phyloP scores from a whole-genome alignment of 257 asterid genomes.

The Euphrasia confusa region DNA sequence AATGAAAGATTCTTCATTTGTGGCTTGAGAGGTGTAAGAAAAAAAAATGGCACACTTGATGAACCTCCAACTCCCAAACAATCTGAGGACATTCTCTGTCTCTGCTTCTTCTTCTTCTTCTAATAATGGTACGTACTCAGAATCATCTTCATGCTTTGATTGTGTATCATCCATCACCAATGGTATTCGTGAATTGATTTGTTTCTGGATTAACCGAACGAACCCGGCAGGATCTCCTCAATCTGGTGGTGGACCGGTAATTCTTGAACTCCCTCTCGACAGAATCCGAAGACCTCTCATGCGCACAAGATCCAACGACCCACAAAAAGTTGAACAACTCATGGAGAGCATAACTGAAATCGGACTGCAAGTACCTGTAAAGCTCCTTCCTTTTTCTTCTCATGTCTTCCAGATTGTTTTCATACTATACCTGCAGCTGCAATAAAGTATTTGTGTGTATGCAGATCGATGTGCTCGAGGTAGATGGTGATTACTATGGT shows the following conservation, averaged over 20 bases:
- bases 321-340: constrained; percentile 67
- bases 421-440: too few relatives aligned
- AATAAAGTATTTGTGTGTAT: constrained; percentile 9
- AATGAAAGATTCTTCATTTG: not conserved
- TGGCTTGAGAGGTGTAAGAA: too few relatives aligned
- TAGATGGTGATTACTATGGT: constrained; percentile 89
- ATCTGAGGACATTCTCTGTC: constrained; percentile 44
- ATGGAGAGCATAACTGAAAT: constrained; percentile 75
- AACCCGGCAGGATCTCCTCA: constrained; percentile 51
- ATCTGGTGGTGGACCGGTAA: constrained; percentile 62
- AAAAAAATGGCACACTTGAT: constrained; percentile 45
- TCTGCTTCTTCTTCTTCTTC: constrained; percentile 56
- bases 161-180: not conserved
- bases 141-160: not conserved
- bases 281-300: constrained; percentile 79
- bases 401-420: not conserved
- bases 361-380: constrained; percentile 99
- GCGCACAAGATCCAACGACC: constrained; percentile 87
- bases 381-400: constrained; percentile 6
- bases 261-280: constrained; percentile 83
- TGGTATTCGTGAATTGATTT: not conserved
- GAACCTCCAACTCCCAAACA: constrained; percentile 39
- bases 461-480: constrained; percentile 98
- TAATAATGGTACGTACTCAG: constrained; percentile 39
- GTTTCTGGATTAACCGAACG: too few relatives aligned